These are phyloP conservation scores for Boletus fagicola DNA, from an alignment of 768 basidiomycete genomes.

Conservation along the genomic window DNA sequence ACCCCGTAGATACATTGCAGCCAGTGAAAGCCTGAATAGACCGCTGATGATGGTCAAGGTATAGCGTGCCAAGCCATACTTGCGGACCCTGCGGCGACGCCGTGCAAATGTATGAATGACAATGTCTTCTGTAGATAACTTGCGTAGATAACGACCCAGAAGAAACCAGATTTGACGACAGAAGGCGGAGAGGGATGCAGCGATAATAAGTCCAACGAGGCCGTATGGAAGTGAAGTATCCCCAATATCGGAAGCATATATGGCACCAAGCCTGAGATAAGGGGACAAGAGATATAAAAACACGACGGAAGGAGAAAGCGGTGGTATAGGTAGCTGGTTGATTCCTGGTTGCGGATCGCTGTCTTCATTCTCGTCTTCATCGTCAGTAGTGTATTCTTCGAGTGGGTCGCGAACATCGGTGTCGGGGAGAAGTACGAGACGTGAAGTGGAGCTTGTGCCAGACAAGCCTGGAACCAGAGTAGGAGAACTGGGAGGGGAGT, in stretches of 20 bases:
- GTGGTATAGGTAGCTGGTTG: conserved; percentile 33
- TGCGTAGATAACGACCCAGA: conserved; percentile 68
- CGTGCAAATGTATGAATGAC: conserved; percentile 59
- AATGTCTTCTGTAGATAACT: conserved; percentile 64
- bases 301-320: conserved; percentile 54
- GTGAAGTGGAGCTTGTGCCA: conserved; percentile 45
- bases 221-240: conserved; percentile 47
- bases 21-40: conserved; percentile 48
- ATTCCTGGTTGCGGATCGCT: conserved; percentile 5
- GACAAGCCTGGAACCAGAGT: conserved; percentile 14
- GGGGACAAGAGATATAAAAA: conserved; percentile 71
- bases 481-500: conserved; percentile 7
- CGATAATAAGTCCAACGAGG: conserved; percentile 48
- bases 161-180: conserved; percentile 74
- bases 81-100: conserved; percentile 49
- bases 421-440: conserved; percentile 63
- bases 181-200: conserved; percentile 58
- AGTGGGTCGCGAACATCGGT: conserved; percentile 40
- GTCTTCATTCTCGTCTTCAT: conserved; percentile 41
- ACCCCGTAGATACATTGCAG: conserved; percentile 67
- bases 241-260: conserved; percentile 50
- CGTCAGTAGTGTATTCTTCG: conserved; percentile 41
- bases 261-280: conserved; percentile 68
- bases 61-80: conserved; percentile 43
- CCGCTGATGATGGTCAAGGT: conserved; percentile 46